These are phyloP conservation scores for Trichophaea hybrida DNA, from an alignment of 2,329 filamentous ascomycete species.

Conservation along the genomic window DNA sequence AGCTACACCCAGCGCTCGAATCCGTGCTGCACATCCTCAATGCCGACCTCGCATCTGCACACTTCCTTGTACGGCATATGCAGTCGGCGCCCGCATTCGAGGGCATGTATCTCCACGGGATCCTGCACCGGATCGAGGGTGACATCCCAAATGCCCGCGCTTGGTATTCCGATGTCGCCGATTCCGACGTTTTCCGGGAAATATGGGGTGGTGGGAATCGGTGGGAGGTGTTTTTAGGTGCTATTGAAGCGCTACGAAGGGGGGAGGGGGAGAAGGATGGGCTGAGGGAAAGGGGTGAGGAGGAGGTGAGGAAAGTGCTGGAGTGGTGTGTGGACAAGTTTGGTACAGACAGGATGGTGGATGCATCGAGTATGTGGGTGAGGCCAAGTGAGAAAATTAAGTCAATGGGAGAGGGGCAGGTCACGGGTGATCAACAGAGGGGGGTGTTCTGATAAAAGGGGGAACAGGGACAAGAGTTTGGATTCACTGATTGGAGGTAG, in stretches of 20 bases:
- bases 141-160: conserved; percentile 37
- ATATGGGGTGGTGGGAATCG: conserved; percentile 30
- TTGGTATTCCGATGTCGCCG: conserved; percentile 36
- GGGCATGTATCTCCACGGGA: conserved; percentile 39
- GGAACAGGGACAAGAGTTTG: neutral
- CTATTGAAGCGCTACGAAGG: neutral
- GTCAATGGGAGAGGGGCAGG: conserved; percentile 34
- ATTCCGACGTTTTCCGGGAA: conserved; percentile 26
- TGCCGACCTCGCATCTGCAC: conserved; percentile 37
- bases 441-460: neutral
- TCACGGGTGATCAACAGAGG: conserved; percentile 34
- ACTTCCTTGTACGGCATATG: conserved; percentile 42
- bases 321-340: conserved; percentile 36
- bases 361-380: conserved; percentile 36
- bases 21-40: conserved; percentile 40
- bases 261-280: conserved; percentile 26
- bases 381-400: conserved; percentile 30
- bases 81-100: conserved; percentile 37
- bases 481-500: no score
- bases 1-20: conserved; percentile 38
- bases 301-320: conserved; percentile 34
- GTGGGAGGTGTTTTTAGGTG: conserved; percentile 12
- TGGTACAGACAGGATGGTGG: conserved; percentile 32
- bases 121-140: conserved; percentile 40
- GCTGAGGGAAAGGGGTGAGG: conserved; percentile 30